Conservation (phyloP, 2,329 filamentous ascomycete genomes). For the Colletotrichum sp. region DNA sequence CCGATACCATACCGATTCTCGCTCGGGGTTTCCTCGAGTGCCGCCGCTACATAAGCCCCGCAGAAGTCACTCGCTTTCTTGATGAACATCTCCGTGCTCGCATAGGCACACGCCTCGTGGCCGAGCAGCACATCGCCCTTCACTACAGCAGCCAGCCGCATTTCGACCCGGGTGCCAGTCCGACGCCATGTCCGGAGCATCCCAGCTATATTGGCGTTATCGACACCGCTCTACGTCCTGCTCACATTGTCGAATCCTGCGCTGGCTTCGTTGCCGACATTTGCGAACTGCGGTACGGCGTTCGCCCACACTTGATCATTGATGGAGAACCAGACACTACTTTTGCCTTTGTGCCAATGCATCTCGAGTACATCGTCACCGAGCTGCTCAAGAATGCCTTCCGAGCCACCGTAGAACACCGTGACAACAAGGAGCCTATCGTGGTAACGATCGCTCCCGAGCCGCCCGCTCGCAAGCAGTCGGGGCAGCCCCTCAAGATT, state of each 20-base stretch:
- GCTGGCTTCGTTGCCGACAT: constrained; percentile 94
- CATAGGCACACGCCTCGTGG: constrained; percentile 92
- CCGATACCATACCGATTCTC: constrained; percentile 91
- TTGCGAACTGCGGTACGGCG: constrained; percentile 93
- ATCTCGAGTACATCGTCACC: constrained; percentile 96
- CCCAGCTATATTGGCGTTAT: constrained; percentile 91
- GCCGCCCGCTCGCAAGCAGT: constrained; percentile 42
- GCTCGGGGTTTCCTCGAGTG: constrained; percentile 94
- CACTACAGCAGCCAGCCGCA: constrained; percentile 77
- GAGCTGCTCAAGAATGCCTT: constrained; percentile 98
- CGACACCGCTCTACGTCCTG: constrained; percentile 85
- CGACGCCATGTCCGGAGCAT: constrained; percentile 55
- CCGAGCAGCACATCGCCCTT: constrained; percentile 94
- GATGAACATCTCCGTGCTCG: constrained; percentile 92
- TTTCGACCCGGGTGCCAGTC: constrained; percentile 57
- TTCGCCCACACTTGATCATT: constrained; percentile 80
- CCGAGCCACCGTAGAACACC: constrained; percentile 86
- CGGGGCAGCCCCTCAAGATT: constrained; percentile 33
- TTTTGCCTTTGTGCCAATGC: constrained; percentile 93
- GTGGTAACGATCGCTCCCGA: constrained; percentile 90
- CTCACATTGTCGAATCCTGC: constrained; percentile 81
- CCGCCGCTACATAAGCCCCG: constrained; percentile 82
- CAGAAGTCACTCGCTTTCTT: constrained; percentile 87
- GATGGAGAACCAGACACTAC: constrained; percentile 86
- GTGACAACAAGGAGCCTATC: constrained; percentile 79